Conservation (phyloP, 2,329 filamentous ascomycete species). For the Colletotrichum costaricense region DNA sequence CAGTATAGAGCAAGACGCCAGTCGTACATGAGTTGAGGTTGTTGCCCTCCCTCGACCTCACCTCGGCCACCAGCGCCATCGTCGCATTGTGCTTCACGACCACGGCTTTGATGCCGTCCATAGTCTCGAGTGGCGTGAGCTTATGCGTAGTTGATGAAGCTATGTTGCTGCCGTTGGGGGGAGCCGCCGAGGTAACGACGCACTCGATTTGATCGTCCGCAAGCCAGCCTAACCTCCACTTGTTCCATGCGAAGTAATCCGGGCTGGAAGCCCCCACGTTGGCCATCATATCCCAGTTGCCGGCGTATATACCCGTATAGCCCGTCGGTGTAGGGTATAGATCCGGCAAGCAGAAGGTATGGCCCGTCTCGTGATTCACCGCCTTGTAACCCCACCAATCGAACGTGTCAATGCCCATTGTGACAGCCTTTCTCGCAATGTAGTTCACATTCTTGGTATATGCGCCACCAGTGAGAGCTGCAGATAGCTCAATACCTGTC, state of each 20-base stretch:
- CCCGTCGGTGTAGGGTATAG: conserved; percentile 46
- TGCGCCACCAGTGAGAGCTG: conserved; percentile 41
- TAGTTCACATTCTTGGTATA: conserved; percentile 38
- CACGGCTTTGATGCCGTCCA: conserved; percentile 41
- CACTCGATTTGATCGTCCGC: conserved; percentile 47
- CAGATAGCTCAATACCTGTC: conserved; percentile 41
- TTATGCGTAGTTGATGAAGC: conserved; percentile 41
- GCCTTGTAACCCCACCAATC: conserved; percentile 46
- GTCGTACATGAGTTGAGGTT: conserved; percentile 44
- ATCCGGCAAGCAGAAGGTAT: conserved; percentile 51
- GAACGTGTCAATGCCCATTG: conserved; percentile 47
- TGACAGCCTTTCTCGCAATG: conserved; percentile 46
- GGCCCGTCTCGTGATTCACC: conserved; percentile 52
- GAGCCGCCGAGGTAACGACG: conserved; percentile 37
- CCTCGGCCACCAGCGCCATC: conserved; percentile 46
- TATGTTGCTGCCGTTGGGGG: not conserved
- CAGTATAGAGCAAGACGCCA: conserved; percentile 49
- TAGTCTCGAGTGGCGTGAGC: conserved; percentile 39
- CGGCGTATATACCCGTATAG: conserved; percentile 44
- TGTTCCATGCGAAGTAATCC: conserved; percentile 52
- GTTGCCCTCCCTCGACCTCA: conserved; percentile 40
- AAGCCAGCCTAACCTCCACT: conserved; percentile 52
- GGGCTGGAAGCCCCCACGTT: conserved; percentile 46
- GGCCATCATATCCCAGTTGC: conserved; percentile 52
- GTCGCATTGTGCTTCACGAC: conserved; percentile 41